Conservation (phyloP, 768 basidiomycete species). For the Tricholoma matsutake region DNA sequence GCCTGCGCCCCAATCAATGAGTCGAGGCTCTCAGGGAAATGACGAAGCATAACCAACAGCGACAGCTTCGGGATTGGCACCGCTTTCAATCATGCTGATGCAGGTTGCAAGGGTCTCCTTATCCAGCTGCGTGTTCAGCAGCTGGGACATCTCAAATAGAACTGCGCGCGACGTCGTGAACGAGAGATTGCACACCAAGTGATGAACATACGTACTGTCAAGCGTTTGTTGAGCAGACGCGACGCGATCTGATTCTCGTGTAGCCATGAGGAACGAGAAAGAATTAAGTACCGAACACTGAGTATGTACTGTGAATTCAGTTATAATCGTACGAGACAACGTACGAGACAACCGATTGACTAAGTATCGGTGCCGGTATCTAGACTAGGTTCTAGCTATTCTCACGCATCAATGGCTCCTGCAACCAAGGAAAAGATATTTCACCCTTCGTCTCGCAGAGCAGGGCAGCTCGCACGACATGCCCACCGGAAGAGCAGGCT, state of each 20-base stretch:
- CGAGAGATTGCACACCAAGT: constrained; percentile 3
- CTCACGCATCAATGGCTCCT: not conserved
- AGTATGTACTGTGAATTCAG: too few relatives aligned
- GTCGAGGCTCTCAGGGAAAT: not conserved
- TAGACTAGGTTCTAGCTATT: too few relatives aligned
- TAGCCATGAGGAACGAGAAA: too few relatives aligned
- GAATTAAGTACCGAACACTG: too few relatives aligned
- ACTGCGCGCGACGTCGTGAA: constrained; percentile 46
- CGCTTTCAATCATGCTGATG: constrained; percentile 88
- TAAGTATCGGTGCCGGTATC: too few relatives aligned
- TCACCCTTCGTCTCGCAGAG: constrained; percentile 83
- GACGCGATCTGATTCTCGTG: constrained; percentile 57
- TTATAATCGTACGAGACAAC: too few relatives aligned
- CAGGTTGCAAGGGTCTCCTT: constrained; percentile 91
- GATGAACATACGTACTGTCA: constrained; percentile 50
- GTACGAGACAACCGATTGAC: too few relatives aligned
- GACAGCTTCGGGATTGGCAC: constrained; percentile 88
- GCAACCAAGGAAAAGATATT: constrained; percentile 67
- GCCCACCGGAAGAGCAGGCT: constrained; percentile 70
- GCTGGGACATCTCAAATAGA: constrained; percentile 82
- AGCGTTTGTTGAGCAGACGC: constrained; percentile 67
- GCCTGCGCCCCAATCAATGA: constrained; percentile 45
- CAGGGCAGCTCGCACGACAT: constrained; percentile 65
- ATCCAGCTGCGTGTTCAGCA: constrained; percentile 84
- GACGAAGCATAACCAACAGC: constrained; percentile 51